Evolutionary conservation across 202 grass and related monocot species (phyloP).

Genomic region (Tripidium arundinaceum): DNA sequence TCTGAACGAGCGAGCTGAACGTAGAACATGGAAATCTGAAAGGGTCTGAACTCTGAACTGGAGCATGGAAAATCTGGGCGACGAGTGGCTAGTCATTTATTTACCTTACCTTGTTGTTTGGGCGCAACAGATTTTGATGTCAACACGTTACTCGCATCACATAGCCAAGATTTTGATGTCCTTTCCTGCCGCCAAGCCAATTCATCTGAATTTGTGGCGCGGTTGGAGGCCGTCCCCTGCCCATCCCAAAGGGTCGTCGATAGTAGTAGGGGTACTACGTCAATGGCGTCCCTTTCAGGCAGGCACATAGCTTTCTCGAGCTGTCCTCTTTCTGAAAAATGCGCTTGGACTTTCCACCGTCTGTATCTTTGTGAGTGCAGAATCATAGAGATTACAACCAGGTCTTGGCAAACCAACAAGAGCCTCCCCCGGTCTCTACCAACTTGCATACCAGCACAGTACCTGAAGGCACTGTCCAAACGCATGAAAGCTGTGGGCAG

Average conservation of each 20-base stretch:
- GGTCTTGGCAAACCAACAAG: background rate
- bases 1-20: background rate
- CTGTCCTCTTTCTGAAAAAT: conserved; percentile 2
- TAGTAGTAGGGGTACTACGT: background rate
- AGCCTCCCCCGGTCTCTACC: background rate
- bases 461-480: background rate
- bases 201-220: background rate
- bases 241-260: background rate
- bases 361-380: background rate
- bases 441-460: background rate
- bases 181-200: background rate
- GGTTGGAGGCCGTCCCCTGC: background rate
- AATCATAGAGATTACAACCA: background rate
- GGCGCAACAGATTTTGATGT: background rate
- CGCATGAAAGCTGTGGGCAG: background rate
- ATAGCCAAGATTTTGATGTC: background rate
- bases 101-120: background rate
- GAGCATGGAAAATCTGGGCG: background rate
- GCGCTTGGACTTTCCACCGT: background rate
- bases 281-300: background rate
- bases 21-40: background rate
- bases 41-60: background rate
- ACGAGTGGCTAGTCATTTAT: background rate
- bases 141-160: background rate
- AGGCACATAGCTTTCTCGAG: background rate